Evolutionary conservation across 495 filamentous ascomycete species (phyloP).

Genomic region (Aspergillus panamensis): DNA sequence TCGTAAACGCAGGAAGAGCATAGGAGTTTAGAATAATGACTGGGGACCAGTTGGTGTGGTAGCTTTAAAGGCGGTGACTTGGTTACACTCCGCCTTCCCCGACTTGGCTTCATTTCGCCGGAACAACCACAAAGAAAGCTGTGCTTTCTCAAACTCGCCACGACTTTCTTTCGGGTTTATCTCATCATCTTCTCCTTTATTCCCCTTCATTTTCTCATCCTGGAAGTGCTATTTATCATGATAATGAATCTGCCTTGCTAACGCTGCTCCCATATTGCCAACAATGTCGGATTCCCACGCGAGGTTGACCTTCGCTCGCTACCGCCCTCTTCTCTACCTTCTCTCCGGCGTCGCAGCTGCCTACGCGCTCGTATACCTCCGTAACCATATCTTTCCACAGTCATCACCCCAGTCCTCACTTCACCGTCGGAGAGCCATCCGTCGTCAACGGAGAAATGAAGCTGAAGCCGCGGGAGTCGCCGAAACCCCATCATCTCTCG

Average conservation of each 20-base stretch:
- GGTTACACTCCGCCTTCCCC: slow-evolving; percentile 9
- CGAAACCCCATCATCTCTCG: slow-evolving; percentile 39
- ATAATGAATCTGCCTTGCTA: slow-evolving; percentile 23
- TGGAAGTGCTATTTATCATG: slow-evolving; percentile 1
- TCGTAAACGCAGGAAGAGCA: too few relatives aligned
- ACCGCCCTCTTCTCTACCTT: slow-evolving; percentile 49
- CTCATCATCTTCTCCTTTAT: background rate
- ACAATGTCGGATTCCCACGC: slow-evolving; percentile 38
- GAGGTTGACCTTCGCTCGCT: slow-evolving; percentile 41
- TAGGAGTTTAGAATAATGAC: too few relatives aligned
- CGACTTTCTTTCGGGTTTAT: background rate
- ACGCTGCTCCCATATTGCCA: slow-evolving; percentile 15
- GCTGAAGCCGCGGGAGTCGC: slow-evolving; percentile 23
- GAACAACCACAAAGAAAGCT: background rate
- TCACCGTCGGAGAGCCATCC: slow-evolving; percentile 48
- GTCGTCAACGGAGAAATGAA: slow-evolving; percentile 37
- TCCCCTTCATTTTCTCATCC: background rate
- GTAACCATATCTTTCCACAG: slow-evolving; percentile 33
- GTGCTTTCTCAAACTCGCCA: background rate
- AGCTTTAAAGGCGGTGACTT: background rate
- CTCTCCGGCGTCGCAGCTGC: slow-evolving; percentile 49
- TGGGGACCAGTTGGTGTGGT: background rate
- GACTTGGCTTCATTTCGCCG: slow-evolving; percentile 3
- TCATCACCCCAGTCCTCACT: slow-evolving; percentile 31
- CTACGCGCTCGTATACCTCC: slow-evolving; percentile 47